Evolutionary conservation across 371 early-diverging fungal species (phyloP).

Genomic region (Sporodiniella umbellata): DNA sequence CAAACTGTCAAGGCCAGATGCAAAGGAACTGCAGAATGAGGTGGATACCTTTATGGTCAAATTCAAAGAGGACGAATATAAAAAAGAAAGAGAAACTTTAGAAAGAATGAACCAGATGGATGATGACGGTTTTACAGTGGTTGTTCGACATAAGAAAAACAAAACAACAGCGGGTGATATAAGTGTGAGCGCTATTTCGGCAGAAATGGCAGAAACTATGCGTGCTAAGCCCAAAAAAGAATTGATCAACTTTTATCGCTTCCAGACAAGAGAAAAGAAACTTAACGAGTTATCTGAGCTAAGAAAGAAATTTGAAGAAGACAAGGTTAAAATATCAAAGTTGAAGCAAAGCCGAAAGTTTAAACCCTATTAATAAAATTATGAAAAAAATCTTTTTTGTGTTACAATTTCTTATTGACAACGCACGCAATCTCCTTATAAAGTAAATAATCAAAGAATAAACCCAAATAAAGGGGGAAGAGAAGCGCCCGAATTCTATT

Average conservation of each 20-base stretch:
- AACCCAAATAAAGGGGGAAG: not conserved
- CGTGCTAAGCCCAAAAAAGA: slow-evolving; percentile 57
- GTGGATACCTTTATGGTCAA: slow-evolving; percentile 75
- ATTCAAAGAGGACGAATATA: slow-evolving; percentile 80
- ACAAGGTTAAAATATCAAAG: slow-evolving; percentile 78
- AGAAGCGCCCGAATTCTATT: not conserved
- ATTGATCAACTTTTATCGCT: slow-evolving; percentile 87
- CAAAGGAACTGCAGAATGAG: slow-evolving; percentile 50
- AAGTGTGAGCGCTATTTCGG: slow-evolving; percentile 49
- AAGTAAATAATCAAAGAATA: not conserved
- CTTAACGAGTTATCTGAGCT: slow-evolving; percentile 83
- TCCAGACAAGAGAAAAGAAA: slow-evolving; percentile 91
- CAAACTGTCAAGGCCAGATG: slow-evolving; percentile 54
- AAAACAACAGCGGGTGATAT: slow-evolving; percentile 57
- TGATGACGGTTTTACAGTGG: slow-evolving; percentile 92
- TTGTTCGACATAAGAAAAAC: slow-evolving; percentile 64
- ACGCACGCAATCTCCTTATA: slow-evolving; percentile 1
- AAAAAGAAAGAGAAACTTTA: slow-evolving; percentile 58
- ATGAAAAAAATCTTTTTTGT: no score
- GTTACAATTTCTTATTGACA: not conserved
- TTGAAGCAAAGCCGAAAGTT: slow-evolving; percentile 81
- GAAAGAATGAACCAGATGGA: slow-evolving; percentile 79
- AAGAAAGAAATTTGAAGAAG: slow-evolving; percentile 89
- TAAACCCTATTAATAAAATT: slow-evolving; percentile 82
- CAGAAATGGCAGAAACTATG: slow-evolving; percentile 40